Evolutionary conservation across 208 protist species (phyloP), one percentile per base, ranked within the genome.

Genomic region (Leishmania tropica): DNA sequence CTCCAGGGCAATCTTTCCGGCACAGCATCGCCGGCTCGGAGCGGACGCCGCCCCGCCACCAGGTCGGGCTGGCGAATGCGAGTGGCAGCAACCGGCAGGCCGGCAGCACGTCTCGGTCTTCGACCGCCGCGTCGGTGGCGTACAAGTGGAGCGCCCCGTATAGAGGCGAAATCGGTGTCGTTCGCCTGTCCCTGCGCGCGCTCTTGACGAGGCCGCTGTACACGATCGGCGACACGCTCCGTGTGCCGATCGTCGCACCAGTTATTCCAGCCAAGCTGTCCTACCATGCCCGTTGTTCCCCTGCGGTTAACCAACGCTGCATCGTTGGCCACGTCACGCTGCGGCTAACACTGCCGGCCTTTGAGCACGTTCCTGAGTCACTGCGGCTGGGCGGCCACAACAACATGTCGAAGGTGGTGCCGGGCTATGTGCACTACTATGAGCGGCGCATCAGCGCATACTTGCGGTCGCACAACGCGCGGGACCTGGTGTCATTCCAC

Each of bases 361-460:
- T 95, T 88, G 93, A 97, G 81, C 40, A 54, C 15, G 78, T 95
- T 28, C 90, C 93, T 5, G 79, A 83, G 58, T 90, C 86, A 72
- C 68, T 93, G 56, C 84, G 79, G 65, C 89, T 97, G 75, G 79
- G 78, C 28, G 64, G 76, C 45, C 87, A 81, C 45, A 78, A 83
- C 42, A 58, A 42, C 45, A 85, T 83, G 83, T 60, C 82, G 48
- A 83, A 85, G 70, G 84, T 94, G 71, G 76, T 88, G 62, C 90
- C 84, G 42, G 74, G 70, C 40, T 94, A 90, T 75, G 88, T 96
- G 45, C 88, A 90, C 58, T 92, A 94, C 88, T 95, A 92, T 84
- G 87, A 88, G 73, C 88, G 82, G 11, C 90, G 94, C 71, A 92
- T 97, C 76, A 75, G 81, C 0, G 78, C 83, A 10, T 92, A 89